Base-by-base conservation (phyloP, 345 rosid species). In the Salix caprea region DNA sequence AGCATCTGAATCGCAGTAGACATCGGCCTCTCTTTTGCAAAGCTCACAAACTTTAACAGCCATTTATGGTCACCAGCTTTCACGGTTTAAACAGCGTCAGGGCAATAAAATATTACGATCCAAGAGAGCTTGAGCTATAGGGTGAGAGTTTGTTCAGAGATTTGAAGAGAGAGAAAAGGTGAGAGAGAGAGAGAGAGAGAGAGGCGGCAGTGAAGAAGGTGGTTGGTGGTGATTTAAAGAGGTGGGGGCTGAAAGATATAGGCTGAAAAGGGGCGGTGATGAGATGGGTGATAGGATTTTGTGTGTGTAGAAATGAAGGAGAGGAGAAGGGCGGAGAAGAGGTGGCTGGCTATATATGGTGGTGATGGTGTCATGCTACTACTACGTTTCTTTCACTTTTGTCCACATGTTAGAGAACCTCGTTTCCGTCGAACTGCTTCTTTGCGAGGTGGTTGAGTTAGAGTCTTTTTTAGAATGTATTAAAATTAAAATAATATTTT, bases 1-100 rank as follows among this genome's bases (percentile, higher is more conserved):
- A 15, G 81, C 50, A 76, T 88, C 89, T 1, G 91, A 80, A 6
- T 66, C 74, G 67, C 89, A 88, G 84, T 83, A 82, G 76, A 86
- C 71, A 34, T 34, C 12, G 23, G 89, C 89, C 32, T 74, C 74
- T 19, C 48, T 69, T 1, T 39, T 7, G 84, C 91, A 88, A 42
- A 88, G 86, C 78, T 86, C 89, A 12, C 91, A 88, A 61, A 34
- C 21, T 39, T 34, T 56, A n/a, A 28, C 28, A 2, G 28, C 70
- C 37, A 23, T 21, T 4, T 40, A 10, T 30, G 44, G 10, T 40
- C 15, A 11, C 30, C 67, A 56, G 42, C 34, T 39, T 76, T 58
- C 4, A 23, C 26, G 18, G n/a, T 26, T 21, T 16, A 7, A 40
- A 15, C 67, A 23, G 8, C 37, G 67, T 0, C 26, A 15, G 37